These are phyloP conservation scores for Hypoxylon intermedium DNA, from an alignment of 495 filamentous ascomycete genomes.

Conservation along the genomic window DNA sequence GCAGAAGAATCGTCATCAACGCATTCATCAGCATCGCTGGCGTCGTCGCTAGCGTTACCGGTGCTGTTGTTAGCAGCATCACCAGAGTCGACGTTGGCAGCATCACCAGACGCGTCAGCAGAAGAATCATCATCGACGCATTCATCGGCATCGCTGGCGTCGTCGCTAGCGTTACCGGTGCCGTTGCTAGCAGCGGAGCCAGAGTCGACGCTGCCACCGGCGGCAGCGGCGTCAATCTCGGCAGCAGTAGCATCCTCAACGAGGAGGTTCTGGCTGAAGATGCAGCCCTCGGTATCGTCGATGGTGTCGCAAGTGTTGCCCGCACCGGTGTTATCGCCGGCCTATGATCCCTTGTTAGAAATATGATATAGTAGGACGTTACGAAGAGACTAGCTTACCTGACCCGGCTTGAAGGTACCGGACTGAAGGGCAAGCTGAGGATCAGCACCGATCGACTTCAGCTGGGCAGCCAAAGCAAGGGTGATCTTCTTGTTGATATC, in stretches of 20 bases:
- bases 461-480: conserved; percentile 60
- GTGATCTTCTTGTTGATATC: conserved; percentile 62
- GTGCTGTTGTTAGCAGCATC: conserved; percentile 25
- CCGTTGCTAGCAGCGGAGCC: conserved; percentile 46
- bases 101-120: conserved; percentile 2
- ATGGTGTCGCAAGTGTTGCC: conserved; percentile 64
- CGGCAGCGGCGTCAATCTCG: conserved; percentile 63
- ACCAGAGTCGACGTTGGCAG: conserved; percentile 5
- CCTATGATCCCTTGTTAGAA: conserved; percentile 31
- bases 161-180: background rate
- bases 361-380: background rate
- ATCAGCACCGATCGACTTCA: conserved; percentile 64
- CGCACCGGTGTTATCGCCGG: conserved; percentile 61
- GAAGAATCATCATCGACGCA: no score
- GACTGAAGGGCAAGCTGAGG: conserved; percentile 61
- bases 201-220: conserved; percentile 42
- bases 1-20: background rate
- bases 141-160: no score
- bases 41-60: conserved; percentile 42
- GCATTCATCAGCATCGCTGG: conserved; percentile 4
- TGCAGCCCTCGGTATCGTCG: conserved; percentile 65
- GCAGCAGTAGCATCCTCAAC: conserved; percentile 63
- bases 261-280: conserved; percentile 65
- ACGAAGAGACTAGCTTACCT: conserved; percentile 48
- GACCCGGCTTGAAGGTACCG: conserved; percentile 66